Percentiles rank a stretch among this genome's conserved stretches.
phyloP scores from a whole-genome alignment of 805 yeast genomes.

The Monosporozyma unispora region DNA sequence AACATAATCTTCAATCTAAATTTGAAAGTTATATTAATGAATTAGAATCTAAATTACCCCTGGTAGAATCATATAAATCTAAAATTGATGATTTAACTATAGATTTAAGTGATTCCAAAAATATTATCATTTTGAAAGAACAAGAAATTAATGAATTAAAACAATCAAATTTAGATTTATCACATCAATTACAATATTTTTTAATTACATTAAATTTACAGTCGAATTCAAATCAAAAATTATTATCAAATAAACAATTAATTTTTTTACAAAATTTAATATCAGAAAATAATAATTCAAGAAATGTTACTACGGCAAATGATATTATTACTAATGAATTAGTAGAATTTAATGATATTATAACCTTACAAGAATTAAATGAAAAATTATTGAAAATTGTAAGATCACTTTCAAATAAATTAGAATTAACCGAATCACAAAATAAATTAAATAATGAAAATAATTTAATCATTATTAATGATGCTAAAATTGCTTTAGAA shows the following conservation, averaged over 20 bases:
- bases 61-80: slow-evolving; percentile 54
- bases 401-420: slow-evolving; percentile 39
- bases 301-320: slow-evolving; percentile 51
- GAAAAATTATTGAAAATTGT: slow-evolving; percentile 58
- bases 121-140: slow-evolving; percentile 12
- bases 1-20: slow-evolving; percentile 57
- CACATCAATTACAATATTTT: slow-evolving; percentile 67
- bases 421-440: slow-evolving; percentile 51
- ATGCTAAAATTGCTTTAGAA: slow-evolving; percentile 61
- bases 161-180: slow-evolving; percentile 51
- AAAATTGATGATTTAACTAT: slow-evolving; percentile 46
- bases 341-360: slow-evolving; percentile 55
- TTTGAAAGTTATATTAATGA: slow-evolving; percentile 63
- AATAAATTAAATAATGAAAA: slow-evolving; percentile 5
- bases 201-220: slow-evolving; percentile 39
- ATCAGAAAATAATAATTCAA: slow-evolving; percentile 15
- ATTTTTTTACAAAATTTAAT: slow-evolving; percentile 47
- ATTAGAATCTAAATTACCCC: slow-evolving; percentile 68
- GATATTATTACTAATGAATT: slow-evolving; percentile 60
- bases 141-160: slow-evolving; percentile 24
- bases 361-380: slow-evolving; percentile 66
- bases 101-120: slow-evolving; percentile 45
- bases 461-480: slow-evolving; percentile 39
- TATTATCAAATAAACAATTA: slow-evolving; percentile 40
- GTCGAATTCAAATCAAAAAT: not conserved